Conservation (phyloP, 2,329 filamentous ascomycete species). For the Ophiostoma sp. region DNA sequence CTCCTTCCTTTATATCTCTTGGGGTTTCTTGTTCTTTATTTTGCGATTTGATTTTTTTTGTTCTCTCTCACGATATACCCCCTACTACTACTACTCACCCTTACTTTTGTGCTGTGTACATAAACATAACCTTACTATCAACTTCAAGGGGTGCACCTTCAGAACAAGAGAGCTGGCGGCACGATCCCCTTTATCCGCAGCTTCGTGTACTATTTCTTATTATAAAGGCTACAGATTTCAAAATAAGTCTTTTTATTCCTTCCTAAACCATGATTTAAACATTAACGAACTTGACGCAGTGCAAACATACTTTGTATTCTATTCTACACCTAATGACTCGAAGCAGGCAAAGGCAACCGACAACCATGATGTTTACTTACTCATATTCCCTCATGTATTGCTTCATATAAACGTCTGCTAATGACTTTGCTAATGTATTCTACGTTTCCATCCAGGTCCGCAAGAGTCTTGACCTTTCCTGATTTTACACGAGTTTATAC, state of each 20-base stretch:
- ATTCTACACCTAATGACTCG: too few relatives aligned
- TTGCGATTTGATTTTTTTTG: neutral
- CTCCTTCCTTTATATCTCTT: conserved; percentile 1
- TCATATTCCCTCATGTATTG: too few relatives aligned
- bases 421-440: too few relatives aligned
- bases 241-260: neutral
- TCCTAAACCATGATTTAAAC: neutral
- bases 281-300: neutral
- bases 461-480: too few relatives aligned
- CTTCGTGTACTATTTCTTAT: neutral
- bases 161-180: conserved; percentile 5
- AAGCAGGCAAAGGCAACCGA: too few relatives aligned
- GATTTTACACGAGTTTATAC: too few relatives aligned
- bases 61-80: neutral
- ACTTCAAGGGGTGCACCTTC: neutral
- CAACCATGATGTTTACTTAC: too few relatives aligned
- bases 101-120: neutral
- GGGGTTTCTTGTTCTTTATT: neutral
- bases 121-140: neutral
- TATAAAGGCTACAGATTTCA: neutral
- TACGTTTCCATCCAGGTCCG: too few relatives aligned
- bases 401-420: too few relatives aligned
- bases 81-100: neutral
- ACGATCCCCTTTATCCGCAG: neutral
- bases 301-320: neutral